A percentile compares a stretch with the other conserved stretches of the same genome.
Conservation (phyloP, 345 rosid species). For the Acer saccharum region DNA sequence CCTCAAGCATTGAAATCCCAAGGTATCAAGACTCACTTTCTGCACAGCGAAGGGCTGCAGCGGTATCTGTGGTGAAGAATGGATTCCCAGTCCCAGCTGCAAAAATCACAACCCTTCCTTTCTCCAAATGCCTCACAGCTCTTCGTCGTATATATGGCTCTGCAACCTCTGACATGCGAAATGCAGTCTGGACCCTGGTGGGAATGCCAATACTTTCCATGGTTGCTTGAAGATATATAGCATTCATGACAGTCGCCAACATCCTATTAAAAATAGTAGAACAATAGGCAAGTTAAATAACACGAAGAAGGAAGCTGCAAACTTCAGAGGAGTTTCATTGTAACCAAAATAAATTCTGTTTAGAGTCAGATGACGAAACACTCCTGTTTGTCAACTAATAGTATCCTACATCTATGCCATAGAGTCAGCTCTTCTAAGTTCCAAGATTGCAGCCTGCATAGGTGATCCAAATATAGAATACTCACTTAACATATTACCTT, state of each 20-base stretch:
- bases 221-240: conserved; percentile 92
- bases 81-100: conserved; percentile 98
- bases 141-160: conserved; percentile 91
- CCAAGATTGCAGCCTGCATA: neutral
- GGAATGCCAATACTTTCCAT: conserved; percentile 98
- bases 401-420: neutral
- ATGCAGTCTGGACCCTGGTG: conserved; percentile 92
- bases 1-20: neutral
- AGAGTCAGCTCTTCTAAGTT: neutral
- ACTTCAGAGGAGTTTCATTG: neutral
- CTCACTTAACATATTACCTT: neutral
- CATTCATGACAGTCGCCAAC: conserved; percentile 98
- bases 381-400: neutral
- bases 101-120: conserved; percentile 97
- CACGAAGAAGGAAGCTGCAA: neutral
- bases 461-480: neutral
- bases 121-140: conserved; percentile 90
- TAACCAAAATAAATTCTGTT: neutral
- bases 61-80: conserved; percentile 95
- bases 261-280: conserved; percentile 48
- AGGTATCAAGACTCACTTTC: conserved; percentile 62
- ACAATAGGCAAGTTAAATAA: neutral
- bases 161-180: conserved; percentile 95
- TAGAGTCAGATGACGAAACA: too few species aligned
- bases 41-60: conserved; percentile 96